Evolutionary conservation across 768 basidiomycete genomes (phyloP), one percentile per base, ranked within the genome.

Genomic region (Agaricus subrufescens): DNA sequence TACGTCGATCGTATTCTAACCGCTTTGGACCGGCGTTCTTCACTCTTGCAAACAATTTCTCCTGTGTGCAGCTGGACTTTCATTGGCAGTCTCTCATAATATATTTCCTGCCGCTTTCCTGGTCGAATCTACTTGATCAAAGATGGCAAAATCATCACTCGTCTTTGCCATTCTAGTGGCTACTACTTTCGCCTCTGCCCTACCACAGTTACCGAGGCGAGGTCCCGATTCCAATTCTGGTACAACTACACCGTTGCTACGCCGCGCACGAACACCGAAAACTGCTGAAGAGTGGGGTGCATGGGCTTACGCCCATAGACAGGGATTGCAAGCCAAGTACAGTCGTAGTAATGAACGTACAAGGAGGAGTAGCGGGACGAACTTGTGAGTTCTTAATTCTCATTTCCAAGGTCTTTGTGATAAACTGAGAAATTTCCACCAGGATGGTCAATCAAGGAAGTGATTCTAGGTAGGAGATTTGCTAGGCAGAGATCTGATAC

Each of bases 381-480:
- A 83, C 61, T 58, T 80, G 84, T 84, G 65, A 11, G 79, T 59
- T 26, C 42, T 23, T 30, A 19, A 25, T 40, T 37, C 26, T 51
- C n/a, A 25, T 37, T 11, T 34, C 7, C 34, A 34, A 34, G 2
- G 34, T 6, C 4, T 11, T 19, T 19, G 19, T 19, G 19, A 19
- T 34, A 34, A 8, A 34, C 34, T 34, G 34, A 34, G 7, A 7
- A 11, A 34, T 34, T 6, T 34, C 11, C 34, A 34, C 34, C 62
- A 90, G 87, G 46, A 61, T 89, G n/a, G 74, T 75, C 19, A 84
- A 88, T 62, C 86, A 89, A 67, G 79, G 84, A 53, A 66, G 73
- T 1, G 89, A 91, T 65, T 81, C 84, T 8, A 86, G 80, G 85
- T 84, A 63, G 37, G 72, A 46, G 11, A 34, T 3, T 34, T 34